Conservation (phyloP, 106 monocot species). For the Phalaenopsis aphrodite region DNA sequence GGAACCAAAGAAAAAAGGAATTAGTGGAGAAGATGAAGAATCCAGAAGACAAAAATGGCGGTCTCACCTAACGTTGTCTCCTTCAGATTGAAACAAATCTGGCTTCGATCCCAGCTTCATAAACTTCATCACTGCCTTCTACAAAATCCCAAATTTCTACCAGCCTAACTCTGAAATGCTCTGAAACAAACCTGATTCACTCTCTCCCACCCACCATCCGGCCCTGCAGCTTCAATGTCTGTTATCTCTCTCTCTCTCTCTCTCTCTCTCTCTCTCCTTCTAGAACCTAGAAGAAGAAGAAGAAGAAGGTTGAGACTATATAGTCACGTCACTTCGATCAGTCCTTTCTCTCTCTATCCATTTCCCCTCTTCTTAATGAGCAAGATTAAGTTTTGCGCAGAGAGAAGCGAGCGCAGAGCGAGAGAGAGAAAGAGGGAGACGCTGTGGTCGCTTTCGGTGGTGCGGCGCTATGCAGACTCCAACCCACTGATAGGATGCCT, state of each 20-base stretch:
- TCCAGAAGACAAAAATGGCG: neutral
- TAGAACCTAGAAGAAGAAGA: neutral
- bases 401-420: neutral
- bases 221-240: neutral
- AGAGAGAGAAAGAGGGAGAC: constrained; percentile 12
- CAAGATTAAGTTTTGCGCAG: constrained; percentile 5
- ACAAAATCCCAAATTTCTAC: constrained; percentile 3
- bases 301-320: neutral
- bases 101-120: constrained; percentile 82
- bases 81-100: constrained; percentile 50
- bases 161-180: neutral
- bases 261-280: constrained; percentile 9
- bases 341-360: neutral
- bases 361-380: neutral
- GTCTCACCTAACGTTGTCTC: constrained; percentile 36
- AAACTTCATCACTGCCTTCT: constrained; percentile 46
- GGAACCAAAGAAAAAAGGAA: neutral
- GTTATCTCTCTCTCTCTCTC: neutral
- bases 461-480: constrained; percentile 51
- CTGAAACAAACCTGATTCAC: constrained; percentile 10
- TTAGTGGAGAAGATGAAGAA: neutral
- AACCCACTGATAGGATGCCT: neutral
- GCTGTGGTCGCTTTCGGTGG: constrained; percentile 61
- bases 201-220: neutral
- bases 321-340: neutral